Base-by-base conservation (phyloP, 1,284 basidiomycete genomes). In the Mycena sp. region DNA sequence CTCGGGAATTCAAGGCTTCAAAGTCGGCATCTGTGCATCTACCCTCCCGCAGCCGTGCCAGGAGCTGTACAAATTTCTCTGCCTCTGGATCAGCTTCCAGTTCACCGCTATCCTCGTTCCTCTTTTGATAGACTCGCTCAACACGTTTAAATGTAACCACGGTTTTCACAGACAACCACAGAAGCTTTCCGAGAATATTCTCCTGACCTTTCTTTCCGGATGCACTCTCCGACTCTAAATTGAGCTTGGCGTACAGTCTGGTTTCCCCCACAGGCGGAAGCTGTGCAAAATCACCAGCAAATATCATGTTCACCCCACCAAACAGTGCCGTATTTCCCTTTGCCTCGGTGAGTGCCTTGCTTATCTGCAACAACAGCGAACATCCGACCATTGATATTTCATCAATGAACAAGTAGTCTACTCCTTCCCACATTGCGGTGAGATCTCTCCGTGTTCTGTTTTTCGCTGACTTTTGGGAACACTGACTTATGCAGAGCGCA, bases 281-380 rank as follows among this genome's bases (percentile, higher is more conserved):
- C 50, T 81, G 80, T 0, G 72, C 72, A 63, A 81, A 78, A 56
- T 82, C 79, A n/a, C n/a, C n/a, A n/a, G n/a, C n/a, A n/a, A n/a
- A n/a, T n/a, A n/a, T n/a, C n/a, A n/a, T n/a, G n/a, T n/a, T n/a
- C n/a, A n/a, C n/a, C n/a, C n/a, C n/a, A n/a, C n/a, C n/a, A n/a
- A n/a, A n/a, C n/a, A n/a, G n/a, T n/a, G n/a, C n/a, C n/a, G n/a
- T n/a, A n/a, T n/a, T n/a, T n/a, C n/a, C n/a, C n/a, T n/a, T n/a
- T n/a, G n/a, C n/a, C n/a, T n/a, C n/a, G n/a, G n/a, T n/a, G n/a
- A n/a, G n/a, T n/a, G n/a, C n/a, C n/a, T n/a, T n/a, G n/a, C n/a
- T n/a, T n/a, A n/a, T n/a, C n/a, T n/a, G n/a, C n/a, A n/a, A n/a
- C n/a, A n/a, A n/a, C n/a, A n/a, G n/a, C n/a, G n/a, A n/a, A n/a